Evolutionary conservation across 768 basidiomycete species (phyloP).

Genomic region (Lactifluus pinguis): DNA sequence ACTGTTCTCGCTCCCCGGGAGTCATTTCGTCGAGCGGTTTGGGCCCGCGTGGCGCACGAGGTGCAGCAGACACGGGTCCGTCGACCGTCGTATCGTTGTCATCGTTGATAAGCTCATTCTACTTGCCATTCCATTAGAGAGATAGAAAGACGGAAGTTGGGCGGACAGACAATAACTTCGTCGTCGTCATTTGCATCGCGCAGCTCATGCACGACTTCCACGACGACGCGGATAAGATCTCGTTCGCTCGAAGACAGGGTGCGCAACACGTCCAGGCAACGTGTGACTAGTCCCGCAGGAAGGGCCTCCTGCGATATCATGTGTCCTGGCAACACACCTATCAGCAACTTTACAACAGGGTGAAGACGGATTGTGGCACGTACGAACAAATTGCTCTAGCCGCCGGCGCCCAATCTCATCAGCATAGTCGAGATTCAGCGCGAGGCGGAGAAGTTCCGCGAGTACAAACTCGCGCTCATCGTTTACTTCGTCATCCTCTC

Average conservation of each 20-base stretch:
- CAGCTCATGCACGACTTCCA: constrained; percentile 79
- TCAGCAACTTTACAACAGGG: not conserved
- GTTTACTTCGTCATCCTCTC: constrained; percentile 30
- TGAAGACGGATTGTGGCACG: constrained; percentile 26
- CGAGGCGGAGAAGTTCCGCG: constrained; percentile 73
- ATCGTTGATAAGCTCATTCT: constrained; percentile 23
- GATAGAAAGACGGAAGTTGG: not conserved
- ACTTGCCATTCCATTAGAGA: not conserved
- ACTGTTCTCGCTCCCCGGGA: constrained; percentile 47
- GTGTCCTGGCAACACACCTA: constrained; percentile 39
- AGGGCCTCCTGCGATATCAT: constrained; percentile 71
- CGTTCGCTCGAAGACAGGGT: constrained; percentile 63
- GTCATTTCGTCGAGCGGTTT: constrained; percentile 38
- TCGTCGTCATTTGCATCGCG: constrained; percentile 46
- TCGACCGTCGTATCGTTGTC: constrained; percentile 30
- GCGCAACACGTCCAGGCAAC: constrained; percentile 77
- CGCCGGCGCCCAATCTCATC: constrained; percentile 87
- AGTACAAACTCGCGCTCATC: constrained; percentile 56
- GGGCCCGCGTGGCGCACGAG: constrained; percentile 21
- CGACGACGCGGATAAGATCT: constrained; percentile 80
- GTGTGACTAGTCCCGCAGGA: constrained; percentile 58
- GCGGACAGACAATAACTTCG: constrained; percentile 19
- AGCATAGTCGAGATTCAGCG: constrained; percentile 75
- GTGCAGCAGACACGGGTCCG: constrained; percentile 21
- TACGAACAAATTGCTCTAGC: constrained; percentile 80